Conservation (phyloP, 2,329 filamentous ascomycete species). For the Ascochyta viciae-villosae region DNA sequence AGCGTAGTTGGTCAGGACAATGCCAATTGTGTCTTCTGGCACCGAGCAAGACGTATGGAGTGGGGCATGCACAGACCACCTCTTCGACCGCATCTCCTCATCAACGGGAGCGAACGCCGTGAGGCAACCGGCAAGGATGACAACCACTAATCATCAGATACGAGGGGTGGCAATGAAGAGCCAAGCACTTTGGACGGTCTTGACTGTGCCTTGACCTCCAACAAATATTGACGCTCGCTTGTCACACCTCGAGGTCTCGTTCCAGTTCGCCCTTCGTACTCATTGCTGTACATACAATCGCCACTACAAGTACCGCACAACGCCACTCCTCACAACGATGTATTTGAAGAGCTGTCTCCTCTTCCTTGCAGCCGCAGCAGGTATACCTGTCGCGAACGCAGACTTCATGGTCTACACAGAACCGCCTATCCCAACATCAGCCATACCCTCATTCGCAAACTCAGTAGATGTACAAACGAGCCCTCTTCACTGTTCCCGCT, state of each 20-base stretch:
- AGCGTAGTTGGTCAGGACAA: too few species aligned
- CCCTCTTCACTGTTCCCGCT: not conserved
- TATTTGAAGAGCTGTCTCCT: constrained; percentile 22
- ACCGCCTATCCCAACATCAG: constrained; percentile 37
- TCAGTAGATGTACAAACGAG: constrained; percentile 25
- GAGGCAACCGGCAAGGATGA: constrained; percentile 13
- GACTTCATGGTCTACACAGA: constrained; percentile 45
- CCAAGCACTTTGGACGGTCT: not conserved
- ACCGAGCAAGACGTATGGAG: too few species aligned
- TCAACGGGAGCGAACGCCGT: constrained; percentile 2
- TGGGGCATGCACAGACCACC: constrained; percentile 5
- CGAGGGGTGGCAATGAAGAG: constrained; percentile 4
- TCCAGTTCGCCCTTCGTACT: not conserved
- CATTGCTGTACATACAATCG: not conserved
- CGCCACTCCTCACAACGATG: constrained; percentile 10
- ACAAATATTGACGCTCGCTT: not conserved
- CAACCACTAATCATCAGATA: constrained; percentile 13
- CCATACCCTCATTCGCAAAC: constrained; percentile 35
- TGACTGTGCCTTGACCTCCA: not conserved
- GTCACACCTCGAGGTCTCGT: not conserved
- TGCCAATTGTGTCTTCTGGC: too few species aligned
- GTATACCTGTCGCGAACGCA: constrained; percentile 26
- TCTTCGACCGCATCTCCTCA: constrained; percentile 3
- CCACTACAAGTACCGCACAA: not conserved
- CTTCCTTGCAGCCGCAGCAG: constrained; percentile 24